phyloP scores from a whole-genome alignment of 352 stramenopile genomes.

The Peronospora belbahrii region DNA sequence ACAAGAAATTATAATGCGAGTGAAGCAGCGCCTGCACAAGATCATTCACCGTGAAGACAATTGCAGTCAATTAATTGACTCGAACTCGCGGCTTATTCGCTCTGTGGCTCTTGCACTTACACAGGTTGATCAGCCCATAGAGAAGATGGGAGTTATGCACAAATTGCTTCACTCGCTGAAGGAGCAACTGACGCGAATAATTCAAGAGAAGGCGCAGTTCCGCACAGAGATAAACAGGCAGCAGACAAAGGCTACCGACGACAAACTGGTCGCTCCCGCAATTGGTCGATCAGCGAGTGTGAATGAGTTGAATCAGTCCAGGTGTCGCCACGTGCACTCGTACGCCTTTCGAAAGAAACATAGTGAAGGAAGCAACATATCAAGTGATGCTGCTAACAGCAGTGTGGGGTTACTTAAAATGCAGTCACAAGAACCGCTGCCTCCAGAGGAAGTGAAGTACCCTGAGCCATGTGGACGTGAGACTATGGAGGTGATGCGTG shows the following conservation, averaged over 20 bases:
- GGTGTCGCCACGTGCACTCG: slow-evolving; percentile 50
- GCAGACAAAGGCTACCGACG: slow-evolving; percentile 34
- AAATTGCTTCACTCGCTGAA: slow-evolving; percentile 92
- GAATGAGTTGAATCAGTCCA: slow-evolving; percentile 40
- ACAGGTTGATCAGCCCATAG: slow-evolving; percentile 90
- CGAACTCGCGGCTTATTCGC: slow-evolving; percentile 68
- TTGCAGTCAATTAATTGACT: slow-evolving; percentile 69
- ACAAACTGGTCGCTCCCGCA: slow-evolving; percentile 17
- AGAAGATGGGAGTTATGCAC: slow-evolving; percentile 88
- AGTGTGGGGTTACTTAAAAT: slow-evolving; percentile 24
- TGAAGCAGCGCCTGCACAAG: slow-evolving; percentile 83
- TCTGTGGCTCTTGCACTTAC: slow-evolving; percentile 71
- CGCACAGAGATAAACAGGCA: slow-evolving; percentile 42
- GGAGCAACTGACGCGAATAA: slow-evolving; percentile 72
- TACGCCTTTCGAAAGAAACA: slow-evolving; percentile 38
- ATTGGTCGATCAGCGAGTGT: slow-evolving; percentile 64
- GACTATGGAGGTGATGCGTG: slow-evolving; percentile 82
- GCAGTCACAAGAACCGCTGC: slow-evolving; percentile 21
- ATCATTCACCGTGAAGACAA: slow-evolving; percentile 83
- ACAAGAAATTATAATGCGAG: slow-evolving; percentile 85
- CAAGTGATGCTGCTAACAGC: slow-evolving; percentile 30
- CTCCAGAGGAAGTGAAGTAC: slow-evolving; percentile 58
- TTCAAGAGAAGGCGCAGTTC: slow-evolving; percentile 71
- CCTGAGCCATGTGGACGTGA: slow-evolving; percentile 77
- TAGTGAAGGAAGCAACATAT: slow-evolving; percentile 26